Conservation (phyloP, 2,329 filamentous ascomycete species). For the Cytospora piceae region DNA sequence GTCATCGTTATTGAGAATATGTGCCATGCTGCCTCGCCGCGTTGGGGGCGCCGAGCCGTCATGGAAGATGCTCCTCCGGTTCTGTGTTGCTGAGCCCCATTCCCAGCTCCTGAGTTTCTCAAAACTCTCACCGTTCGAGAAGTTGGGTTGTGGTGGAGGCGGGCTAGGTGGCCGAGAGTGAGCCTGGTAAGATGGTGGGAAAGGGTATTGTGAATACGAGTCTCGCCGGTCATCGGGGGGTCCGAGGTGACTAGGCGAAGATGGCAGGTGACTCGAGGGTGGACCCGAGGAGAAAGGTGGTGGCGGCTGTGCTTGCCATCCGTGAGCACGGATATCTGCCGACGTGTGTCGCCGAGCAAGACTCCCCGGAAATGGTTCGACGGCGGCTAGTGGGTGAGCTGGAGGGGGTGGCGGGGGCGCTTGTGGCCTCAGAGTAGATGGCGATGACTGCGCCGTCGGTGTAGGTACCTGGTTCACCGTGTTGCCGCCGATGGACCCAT, state of each 20-base stretch:
- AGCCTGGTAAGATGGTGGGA: conserved; percentile 51
- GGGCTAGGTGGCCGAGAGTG: conserved; percentile 59
- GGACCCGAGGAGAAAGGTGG: conserved; percentile 70
- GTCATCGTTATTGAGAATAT: conserved; percentile 63
- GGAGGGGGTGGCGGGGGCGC: conserved; percentile 60
- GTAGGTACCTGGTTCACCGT: conserved; percentile 17
- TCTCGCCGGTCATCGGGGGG: conserved; percentile 61
- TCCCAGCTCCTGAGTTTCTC: conserved; percentile 60
- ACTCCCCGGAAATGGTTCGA: conserved; percentile 67
- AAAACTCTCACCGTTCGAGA: conserved; percentile 47
- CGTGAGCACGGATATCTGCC: conserved; percentile 90
- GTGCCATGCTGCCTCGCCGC: conserved; percentile 63
- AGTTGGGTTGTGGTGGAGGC: conserved; percentile 55
- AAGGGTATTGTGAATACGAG: conserved; percentile 59
- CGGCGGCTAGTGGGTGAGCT: conserved; percentile 62
- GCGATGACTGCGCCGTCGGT: conserved; percentile 66
- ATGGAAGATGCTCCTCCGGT: conserved; percentile 52
- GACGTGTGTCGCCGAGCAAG: conserved; percentile 87
- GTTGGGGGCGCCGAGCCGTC: conserved; percentile 62
- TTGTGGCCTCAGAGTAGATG: conserved; percentile 72
- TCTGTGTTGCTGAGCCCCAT: conserved; percentile 55
- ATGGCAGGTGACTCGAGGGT: conserved; percentile 55
- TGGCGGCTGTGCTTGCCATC: conserved; percentile 67
- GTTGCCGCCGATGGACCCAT: conserved; percentile 80
- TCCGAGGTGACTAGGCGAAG: conserved; percentile 55